Evolutionary conservation across 202 grass and related monocot species (phyloP).

Genomic region (Hordeum pubiflorum): DNA sequence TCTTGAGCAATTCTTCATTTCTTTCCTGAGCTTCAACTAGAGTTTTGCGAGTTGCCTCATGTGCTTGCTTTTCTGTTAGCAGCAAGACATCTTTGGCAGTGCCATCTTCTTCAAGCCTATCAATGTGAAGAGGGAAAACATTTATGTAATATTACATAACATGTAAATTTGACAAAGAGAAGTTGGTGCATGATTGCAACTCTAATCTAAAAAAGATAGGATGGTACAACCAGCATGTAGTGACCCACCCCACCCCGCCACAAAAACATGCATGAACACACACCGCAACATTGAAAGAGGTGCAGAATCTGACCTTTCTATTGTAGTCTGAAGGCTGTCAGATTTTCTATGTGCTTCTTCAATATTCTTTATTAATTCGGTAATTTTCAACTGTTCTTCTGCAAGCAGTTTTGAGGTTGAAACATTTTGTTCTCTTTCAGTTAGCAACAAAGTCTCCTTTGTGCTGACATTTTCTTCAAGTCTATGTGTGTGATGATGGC

Average conservation of each 20-base stretch:
- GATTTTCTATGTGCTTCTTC: constrained; percentile 52
- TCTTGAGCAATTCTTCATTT: constrained; percentile 57
- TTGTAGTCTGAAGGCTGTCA: constrained; percentile 52
- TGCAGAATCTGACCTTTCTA: constrained; percentile 51
- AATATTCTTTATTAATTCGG: constrained; percentile 55
- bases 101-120: constrained; percentile 67
- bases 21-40: constrained; percentile 51
- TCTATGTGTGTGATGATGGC: constrained; percentile 30
- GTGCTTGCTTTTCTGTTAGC: constrained; percentile 50
- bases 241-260: not conserved
- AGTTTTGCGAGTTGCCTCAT: constrained; percentile 40
- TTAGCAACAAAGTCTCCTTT: constrained; percentile 58
- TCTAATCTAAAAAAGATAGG: constrained; percentile 4
- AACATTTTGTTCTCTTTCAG: constrained; percentile 63
- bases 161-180: constrained; percentile 19
- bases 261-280: not conserved
- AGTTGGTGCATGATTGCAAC: not conserved
- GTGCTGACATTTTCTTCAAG: constrained; percentile 55
- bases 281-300: not conserved
- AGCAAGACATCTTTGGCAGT: constrained; percentile 45
- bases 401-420: constrained; percentile 46
- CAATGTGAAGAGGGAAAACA: constrained; percentile 22
- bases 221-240: constrained; percentile 17
- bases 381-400: constrained; percentile 59
- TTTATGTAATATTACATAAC: constrained; percentile 6